phyloP scores from a whole-genome alignment of 1,284 basidiomycete species.

The Psilocybe mexicana region DNA sequence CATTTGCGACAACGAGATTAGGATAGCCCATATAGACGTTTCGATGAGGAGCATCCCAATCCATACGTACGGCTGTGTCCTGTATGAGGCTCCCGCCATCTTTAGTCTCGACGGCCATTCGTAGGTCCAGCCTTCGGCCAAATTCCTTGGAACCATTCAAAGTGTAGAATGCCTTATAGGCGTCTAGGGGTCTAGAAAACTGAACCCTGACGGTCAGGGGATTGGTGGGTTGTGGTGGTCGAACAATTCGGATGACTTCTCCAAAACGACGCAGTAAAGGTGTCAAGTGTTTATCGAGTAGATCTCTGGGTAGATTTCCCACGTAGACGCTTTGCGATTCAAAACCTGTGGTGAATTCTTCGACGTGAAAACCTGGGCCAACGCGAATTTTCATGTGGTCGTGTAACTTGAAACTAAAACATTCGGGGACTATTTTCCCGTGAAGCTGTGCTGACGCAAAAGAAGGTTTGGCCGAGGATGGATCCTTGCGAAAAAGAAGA shows the following conservation, averaged over 20 bases:
- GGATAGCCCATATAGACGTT: slow-evolving; percentile 61
- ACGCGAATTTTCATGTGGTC: slow-evolving; percentile 42
- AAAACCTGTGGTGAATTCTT: slow-evolving; percentile 46
- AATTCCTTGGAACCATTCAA: slow-evolving; percentile 47
- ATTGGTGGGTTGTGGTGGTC: slow-evolving; percentile 26
- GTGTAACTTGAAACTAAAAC: slow-evolving; percentile 27
- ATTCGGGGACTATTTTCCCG: not conserved
- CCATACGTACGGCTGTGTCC: slow-evolving; percentile 51
- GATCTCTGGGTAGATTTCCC: slow-evolving; percentile 35
- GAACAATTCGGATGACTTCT: slow-evolving; percentile 39
- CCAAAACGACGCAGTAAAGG: slow-evolving; percentile 43
- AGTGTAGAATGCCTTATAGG: slow-evolving; percentile 45
- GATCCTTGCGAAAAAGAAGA: not conserved
- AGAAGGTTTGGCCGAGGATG: not conserved
- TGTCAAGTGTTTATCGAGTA: slow-evolving; percentile 28
- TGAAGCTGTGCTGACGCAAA: not conserved
- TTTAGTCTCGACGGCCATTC: slow-evolving; percentile 37
- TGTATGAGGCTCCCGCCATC: slow-evolving; percentile 39
- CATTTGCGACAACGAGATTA: slow-evolving; percentile 44
- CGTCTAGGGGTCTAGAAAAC: slow-evolving; percentile 47
- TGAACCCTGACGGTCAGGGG: slow-evolving; percentile 40
- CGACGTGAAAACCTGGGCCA: slow-evolving; percentile 43
- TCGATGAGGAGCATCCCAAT: slow-evolving; percentile 53
- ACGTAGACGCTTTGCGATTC: slow-evolving; percentile 46
- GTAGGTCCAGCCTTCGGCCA: slow-evolving; percentile 39